These are phyloP conservation scores for Aspergillus pseudotamarii DNA, from an alignment of 2,329 filamentous ascomycete species.

Conservation along the genomic window DNA sequence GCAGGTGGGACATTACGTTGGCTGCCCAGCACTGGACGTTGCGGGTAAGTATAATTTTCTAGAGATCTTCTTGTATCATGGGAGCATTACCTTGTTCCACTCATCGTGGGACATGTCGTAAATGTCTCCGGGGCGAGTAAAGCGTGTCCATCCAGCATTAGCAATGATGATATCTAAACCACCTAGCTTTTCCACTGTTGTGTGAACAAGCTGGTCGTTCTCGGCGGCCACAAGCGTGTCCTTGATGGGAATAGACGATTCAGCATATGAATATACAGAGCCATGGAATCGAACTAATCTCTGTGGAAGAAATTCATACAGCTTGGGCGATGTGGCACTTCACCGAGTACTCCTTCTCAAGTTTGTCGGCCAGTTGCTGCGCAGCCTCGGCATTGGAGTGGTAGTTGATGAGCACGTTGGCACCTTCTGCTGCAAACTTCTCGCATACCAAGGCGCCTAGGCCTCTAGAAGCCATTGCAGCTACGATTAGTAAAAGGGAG, in stretches of 20 bases:
- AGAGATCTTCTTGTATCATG: background rate
- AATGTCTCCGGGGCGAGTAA: conserved; percentile 60
- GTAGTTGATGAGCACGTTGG: conserved; percentile 75
- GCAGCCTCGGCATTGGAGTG: conserved; percentile 63
- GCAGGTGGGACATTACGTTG: conserved; percentile 61
- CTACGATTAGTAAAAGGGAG: background rate
- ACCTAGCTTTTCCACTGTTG: conserved; percentile 63
- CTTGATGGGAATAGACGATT: background rate
- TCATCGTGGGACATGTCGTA: conserved; percentile 62
- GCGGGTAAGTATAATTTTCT: background rate
- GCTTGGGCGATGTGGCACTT: conserved; percentile 63
- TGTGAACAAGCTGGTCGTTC: conserved; percentile 55
- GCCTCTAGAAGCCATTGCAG: conserved; percentile 54
- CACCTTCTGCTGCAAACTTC: conserved; percentile 69
- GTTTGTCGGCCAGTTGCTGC: conserved; percentile 57
- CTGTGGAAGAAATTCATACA: conserved; percentile 43
- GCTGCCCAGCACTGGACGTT: conserved; percentile 58
- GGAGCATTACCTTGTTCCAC: conserved; percentile 61
- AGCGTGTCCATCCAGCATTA: conserved; percentile 71
- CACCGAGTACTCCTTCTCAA: conserved; percentile 55
- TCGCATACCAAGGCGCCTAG: conserved; percentile 70
- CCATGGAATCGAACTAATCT: background rate
- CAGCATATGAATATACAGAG: background rate
- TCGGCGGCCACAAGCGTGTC: background rate
- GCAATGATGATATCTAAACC: conserved; percentile 77